These are phyloP conservation scores for Citrus reticulata DNA, from an alignment of 345 rosid genomes.

Conservation along the genomic window DNA sequence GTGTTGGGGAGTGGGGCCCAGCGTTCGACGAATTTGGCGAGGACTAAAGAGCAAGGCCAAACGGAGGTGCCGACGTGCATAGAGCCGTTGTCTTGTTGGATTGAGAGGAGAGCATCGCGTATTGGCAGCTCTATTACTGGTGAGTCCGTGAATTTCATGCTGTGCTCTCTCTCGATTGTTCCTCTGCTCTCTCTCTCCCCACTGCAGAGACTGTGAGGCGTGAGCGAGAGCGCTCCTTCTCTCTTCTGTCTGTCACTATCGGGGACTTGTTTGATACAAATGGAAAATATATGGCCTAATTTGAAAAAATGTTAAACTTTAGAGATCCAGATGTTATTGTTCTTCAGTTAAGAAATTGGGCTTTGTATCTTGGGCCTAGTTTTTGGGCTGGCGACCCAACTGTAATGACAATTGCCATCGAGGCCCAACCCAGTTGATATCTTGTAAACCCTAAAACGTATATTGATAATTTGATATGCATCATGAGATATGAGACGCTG, in stretches of 20 bases:
- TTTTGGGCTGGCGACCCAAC: not conserved
- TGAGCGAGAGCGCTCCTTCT: not conserved
- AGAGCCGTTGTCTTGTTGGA: constrained; percentile 83
- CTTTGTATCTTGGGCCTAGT: not conserved
- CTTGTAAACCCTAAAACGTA: too few relatives aligned
- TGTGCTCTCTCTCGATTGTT: not conserved
- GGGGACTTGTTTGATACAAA: too few relatives aligned
- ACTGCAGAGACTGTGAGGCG: not conserved
- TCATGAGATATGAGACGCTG: too few relatives aligned
- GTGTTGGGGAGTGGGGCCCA: constrained; percentile 45
- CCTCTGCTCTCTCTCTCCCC: not conserved
- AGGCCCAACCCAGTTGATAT: too few relatives aligned
- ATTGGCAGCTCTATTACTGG: constrained; percentile 78
- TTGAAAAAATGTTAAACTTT: too few relatives aligned
- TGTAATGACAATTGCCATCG: too few relatives aligned
- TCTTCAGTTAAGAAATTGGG: too few relatives aligned
- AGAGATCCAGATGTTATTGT: too few relatives aligned
- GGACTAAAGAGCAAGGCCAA: constrained; percentile 89
- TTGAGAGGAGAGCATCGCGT: constrained; percentile 49
- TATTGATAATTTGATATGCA: too few relatives aligned
- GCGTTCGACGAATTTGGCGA: constrained; percentile 87
- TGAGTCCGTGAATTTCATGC: constrained; percentile 88
- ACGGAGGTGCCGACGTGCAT: constrained; percentile 94
- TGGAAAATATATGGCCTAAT: too few relatives aligned
- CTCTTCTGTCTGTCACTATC: too few relatives aligned